Conservation (phyloP, 2,329 filamentous ascomycete species). For the Coniella vitis region DNA sequence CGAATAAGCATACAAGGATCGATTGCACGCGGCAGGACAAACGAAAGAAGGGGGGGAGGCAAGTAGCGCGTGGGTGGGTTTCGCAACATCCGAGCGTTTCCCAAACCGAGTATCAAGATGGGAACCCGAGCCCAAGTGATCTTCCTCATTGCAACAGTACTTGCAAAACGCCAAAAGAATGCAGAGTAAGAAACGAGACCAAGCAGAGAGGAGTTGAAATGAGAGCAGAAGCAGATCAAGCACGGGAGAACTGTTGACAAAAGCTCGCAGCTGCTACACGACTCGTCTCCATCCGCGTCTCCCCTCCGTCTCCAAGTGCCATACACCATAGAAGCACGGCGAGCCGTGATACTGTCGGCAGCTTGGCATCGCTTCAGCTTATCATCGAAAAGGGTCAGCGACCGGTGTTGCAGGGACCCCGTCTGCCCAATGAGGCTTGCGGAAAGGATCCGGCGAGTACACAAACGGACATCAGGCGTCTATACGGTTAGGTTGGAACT, state of each 20-base stretch:
- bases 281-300: slow-evolving; percentile 7
- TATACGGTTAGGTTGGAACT: too few species aligned
- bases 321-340: slow-evolving; percentile 1
- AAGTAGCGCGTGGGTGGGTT: too few species aligned
- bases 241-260: background rate
- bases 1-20: too few species aligned
- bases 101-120: background rate
- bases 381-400: background rate
- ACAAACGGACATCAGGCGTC: too few species aligned
- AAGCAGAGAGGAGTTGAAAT: background rate
- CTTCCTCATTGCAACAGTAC: too few species aligned
- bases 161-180: too few species aligned
- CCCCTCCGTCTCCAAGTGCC: background rate
- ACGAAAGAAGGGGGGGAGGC: background rate
- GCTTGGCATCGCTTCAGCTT: slow-evolving; percentile 13
- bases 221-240: background rate
- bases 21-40: background rate
- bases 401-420: background rate
- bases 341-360: slow-evolving; percentile 2
- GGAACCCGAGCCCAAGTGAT: too few species aligned
- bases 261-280: slow-evolving; percentile 2
- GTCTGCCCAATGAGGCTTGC: background rate
- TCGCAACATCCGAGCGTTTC: background rate
- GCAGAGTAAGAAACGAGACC: background rate
- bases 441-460: too few species aligned